Percentiles rank a stretch among this genome's conserved stretches.
Conservation (phyloP, 2,329 filamentous ascomycete genomes). For the Karstenula rhodostoma region DNA sequence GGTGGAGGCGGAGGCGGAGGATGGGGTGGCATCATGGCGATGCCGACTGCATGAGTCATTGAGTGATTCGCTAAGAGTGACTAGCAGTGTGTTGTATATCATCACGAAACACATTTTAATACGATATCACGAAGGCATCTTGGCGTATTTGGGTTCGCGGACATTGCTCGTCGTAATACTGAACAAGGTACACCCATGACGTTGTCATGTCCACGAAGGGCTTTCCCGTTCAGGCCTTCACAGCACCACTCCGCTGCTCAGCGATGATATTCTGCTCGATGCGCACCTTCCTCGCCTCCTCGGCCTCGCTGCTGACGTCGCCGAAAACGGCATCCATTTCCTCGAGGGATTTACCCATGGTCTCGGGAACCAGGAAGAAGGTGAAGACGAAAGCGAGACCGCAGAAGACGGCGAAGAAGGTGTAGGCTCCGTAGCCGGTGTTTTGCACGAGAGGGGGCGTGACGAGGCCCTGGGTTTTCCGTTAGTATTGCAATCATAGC, state of each 20-base stretch:
- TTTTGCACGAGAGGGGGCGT: conserved; percentile 70
- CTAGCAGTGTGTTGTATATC: background rate
- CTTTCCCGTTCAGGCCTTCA: background rate
- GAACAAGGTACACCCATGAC: too few species aligned
- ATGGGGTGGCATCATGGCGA: conserved; percentile 35
- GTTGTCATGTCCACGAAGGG: too few species aligned
- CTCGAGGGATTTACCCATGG: conserved; percentile 44
- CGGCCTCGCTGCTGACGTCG: conserved; percentile 46
- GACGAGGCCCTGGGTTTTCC: conserved; percentile 61
- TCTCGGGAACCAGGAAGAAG: conserved; percentile 47
- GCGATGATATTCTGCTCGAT: conserved; percentile 43
- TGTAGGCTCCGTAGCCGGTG: conserved; percentile 57
- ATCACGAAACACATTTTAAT: background rate
- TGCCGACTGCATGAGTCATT: conserved; percentile 33
- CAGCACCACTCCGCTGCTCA: conserved; percentile 20
- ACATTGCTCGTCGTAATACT: background rate
- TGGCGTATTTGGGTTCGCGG: background rate
- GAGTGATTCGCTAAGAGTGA: background rate
- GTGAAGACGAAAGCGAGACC: conserved; percentile 45
- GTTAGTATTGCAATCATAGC: conserved; percentile 49
- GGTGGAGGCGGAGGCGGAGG: conserved; percentile 20
- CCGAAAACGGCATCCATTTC: conserved; percentile 51
- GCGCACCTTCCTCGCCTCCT: conserved; percentile 41
- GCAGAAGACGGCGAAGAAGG: conserved; percentile 50
- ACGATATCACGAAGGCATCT: background rate